These are phyloP conservation scores for Acanthamoeba lenticulata DNA, from an alignment of 208 protist genomes.

Conservation along the genomic window DNA sequence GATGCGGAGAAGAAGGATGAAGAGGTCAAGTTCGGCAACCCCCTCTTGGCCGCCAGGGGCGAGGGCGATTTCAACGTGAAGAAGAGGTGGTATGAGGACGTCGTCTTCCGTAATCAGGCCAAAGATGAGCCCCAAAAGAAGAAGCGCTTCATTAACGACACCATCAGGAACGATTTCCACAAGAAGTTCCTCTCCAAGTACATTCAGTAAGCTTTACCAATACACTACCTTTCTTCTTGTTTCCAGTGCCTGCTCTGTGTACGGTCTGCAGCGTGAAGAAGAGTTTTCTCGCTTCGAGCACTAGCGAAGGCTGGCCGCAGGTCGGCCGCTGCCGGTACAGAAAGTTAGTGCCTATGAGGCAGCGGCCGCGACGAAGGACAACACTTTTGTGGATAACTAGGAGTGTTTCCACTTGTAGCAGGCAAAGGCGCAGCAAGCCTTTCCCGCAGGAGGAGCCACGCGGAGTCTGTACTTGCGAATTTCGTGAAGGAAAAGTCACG, in stretches of 20 bases:
- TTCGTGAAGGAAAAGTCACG: background rate
- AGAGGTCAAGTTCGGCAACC: slow-evolving; percentile 62
- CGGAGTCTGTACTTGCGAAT: background rate
- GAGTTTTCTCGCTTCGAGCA: too few species aligned
- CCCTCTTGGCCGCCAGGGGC: background rate
- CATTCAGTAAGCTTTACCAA: slow-evolving; percentile 84
- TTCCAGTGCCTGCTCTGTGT: background rate
- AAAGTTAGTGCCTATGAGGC: too few species aligned
- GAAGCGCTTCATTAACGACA: slow-evolving; percentile 92
- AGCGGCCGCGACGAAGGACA: too few species aligned
- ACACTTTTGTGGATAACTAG: too few species aligned
- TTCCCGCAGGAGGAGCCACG: too few species aligned
- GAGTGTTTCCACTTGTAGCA: background rate
- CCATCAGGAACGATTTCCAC: slow-evolving; percentile 91
- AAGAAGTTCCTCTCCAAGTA: slow-evolving; percentile 89
- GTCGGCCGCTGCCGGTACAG: too few species aligned
- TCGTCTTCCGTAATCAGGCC: slow-evolving; percentile 91
- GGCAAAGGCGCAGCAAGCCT: too few species aligned
- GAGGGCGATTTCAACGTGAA: slow-evolving; percentile 79
- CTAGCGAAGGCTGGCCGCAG: too few species aligned
- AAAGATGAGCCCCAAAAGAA: slow-evolving; percentile 81
- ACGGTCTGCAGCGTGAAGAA: too few species aligned
- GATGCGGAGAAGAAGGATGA: slow-evolving; percentile 66
- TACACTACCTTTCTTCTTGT: background rate
- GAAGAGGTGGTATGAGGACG: slow-evolving; percentile 89